These are phyloP conservation scores for Coniosporium apollinis DNA, from an alignment of 495 filamentous ascomycete genomes.

Conservation along the genomic window DNA sequence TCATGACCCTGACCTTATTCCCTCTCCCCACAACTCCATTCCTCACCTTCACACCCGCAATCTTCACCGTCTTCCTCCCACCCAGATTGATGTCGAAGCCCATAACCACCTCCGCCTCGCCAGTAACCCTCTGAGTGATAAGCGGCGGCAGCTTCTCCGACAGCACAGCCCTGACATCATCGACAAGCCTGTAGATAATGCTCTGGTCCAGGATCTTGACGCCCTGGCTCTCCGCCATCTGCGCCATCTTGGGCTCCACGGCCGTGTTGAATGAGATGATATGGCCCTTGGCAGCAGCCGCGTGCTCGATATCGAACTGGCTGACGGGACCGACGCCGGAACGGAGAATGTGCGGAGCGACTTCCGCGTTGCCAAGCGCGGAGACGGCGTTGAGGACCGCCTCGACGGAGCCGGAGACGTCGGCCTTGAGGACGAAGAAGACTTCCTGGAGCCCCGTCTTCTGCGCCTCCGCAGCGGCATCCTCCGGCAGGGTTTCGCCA, in stretches of 20 bases:
- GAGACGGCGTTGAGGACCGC: conserved; percentile 61
- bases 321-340: conserved; percentile 60
- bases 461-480: conserved; percentile 8
- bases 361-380: conserved; percentile 66
- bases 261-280: conserved; percentile 78
- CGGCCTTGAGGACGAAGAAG: conserved; percentile 76
- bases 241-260: conserved; percentile 48
- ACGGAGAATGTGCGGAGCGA: conserved; percentile 59
- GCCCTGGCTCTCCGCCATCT: conserved; percentile 47
- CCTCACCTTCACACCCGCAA: conserved; percentile 79
- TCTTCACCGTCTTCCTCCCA: conserved; percentile 44
- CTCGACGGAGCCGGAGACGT: conserved; percentile 86
- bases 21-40: conserved; percentile 54
- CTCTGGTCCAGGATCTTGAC: conserved; percentile 73
- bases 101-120: conserved; percentile 75
- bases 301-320: conserved; percentile 83
- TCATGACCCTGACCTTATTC: conserved; percentile 51
- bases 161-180: conserved; percentile 57
- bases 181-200: conserved; percentile 81
- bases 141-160: conserved; percentile 47
- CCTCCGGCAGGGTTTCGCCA: conserved; percentile 13
- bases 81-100: conserved; percentile 72
- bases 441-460: conserved; percentile 42
- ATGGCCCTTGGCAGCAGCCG: conserved; percentile 48
- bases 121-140: conserved; percentile 50